Conservation (phyloP, 192 early-diverging fungal species). For the Helicostylum pulchrum region DNA sequence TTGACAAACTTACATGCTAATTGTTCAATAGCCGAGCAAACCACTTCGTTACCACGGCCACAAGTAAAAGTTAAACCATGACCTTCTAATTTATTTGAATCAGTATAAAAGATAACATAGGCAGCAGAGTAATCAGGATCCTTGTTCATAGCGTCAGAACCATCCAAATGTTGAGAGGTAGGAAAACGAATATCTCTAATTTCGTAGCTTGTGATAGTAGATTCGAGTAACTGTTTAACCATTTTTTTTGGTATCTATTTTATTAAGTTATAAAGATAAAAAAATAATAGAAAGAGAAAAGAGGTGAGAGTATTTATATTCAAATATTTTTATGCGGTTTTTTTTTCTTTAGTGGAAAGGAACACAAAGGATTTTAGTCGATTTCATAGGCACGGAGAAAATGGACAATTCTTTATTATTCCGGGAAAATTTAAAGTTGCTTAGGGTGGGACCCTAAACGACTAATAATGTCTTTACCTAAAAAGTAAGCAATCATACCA, state of each 20-base stretch:
- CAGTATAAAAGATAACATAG: slow-evolving; percentile 38
- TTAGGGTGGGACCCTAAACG: neutral
- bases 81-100: slow-evolving; percentile 23
- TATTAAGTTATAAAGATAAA: neutral
- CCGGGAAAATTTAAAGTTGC: too few species aligned
- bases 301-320: too few species aligned
- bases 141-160: slow-evolving; percentile 45
- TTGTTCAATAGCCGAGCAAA: slow-evolving; percentile 33
- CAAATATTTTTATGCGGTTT: too few species aligned
- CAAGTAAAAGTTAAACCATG: slow-evolving; percentile 40
- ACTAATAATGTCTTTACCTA: slow-evolving; percentile 15
- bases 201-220: slow-evolving; percentile 36
- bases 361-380: too few species aligned
- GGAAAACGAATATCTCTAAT: slow-evolving; percentile 40
- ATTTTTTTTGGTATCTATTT: slow-evolving; percentile 13
- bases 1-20: slow-evolving; percentile 34
- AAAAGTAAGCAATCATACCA: slow-evolving; percentile 5
- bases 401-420: too few species aligned
- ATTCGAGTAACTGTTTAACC: slow-evolving; percentile 14
- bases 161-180: slow-evolving; percentile 35
- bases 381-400: too few species aligned
- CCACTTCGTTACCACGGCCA: slow-evolving; percentile 39
- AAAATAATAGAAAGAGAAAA: neutral
- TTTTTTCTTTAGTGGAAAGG: too few species aligned
- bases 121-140: slow-evolving; percentile 44